phyloP scores from a whole-genome alignment of 1,139 yeast genomes.

The Tardiomyces digboiensis region DNA sequence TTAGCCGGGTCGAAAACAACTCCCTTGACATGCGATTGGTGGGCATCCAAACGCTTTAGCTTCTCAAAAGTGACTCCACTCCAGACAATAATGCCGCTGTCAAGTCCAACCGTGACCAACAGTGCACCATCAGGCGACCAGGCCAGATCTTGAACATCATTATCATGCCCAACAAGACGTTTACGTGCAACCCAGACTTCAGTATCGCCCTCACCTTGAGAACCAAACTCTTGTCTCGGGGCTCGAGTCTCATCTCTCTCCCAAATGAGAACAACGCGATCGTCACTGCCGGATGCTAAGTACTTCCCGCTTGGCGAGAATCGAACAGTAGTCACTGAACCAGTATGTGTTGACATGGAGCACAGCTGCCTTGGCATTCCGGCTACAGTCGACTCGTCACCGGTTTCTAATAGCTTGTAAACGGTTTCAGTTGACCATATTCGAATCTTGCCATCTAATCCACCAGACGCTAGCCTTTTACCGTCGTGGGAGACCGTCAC shows the following conservation, averaged over 20 bases:
- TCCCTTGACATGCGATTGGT: conserved; percentile 94
- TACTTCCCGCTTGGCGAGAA: conserved; percentile 90
- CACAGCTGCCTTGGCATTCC: conserved; percentile 20
- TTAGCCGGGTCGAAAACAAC: conserved; percentile 97
- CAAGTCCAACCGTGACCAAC: conserved; percentile 88
- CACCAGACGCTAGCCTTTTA: conserved; percentile 83
- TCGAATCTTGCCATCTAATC: conserved; percentile 86
- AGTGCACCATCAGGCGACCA: conserved; percentile 96
- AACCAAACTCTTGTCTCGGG: conserved; percentile 40
- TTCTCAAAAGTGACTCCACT: conserved; percentile 87
- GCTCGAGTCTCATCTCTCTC: conserved; percentile 64
- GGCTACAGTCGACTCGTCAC: conserved; percentile 6
- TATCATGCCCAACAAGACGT: conserved; percentile 90
- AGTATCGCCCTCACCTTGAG: conserved; percentile 45
- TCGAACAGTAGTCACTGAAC: conserved; percentile 89
- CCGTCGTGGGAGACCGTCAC: conserved; percentile 79
- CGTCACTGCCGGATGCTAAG: conserved; percentile 93
- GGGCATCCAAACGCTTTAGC: conserved; percentile 81
- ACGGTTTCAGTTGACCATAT: conserved; percentile 76
- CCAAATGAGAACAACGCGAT: conserved; percentile 86
- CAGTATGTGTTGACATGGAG: conserved; percentile 36
- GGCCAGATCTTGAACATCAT: conserved; percentile 93
- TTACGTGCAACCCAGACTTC: conserved; percentile 94
- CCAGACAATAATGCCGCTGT: conserved; percentile 89
- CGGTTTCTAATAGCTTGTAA: conserved; percentile 25